These are phyloP conservation scores for Hysterium pulicare DNA, from an alignment of 2,329 filamentous ascomycete genomes.

Conservation along the genomic window DNA sequence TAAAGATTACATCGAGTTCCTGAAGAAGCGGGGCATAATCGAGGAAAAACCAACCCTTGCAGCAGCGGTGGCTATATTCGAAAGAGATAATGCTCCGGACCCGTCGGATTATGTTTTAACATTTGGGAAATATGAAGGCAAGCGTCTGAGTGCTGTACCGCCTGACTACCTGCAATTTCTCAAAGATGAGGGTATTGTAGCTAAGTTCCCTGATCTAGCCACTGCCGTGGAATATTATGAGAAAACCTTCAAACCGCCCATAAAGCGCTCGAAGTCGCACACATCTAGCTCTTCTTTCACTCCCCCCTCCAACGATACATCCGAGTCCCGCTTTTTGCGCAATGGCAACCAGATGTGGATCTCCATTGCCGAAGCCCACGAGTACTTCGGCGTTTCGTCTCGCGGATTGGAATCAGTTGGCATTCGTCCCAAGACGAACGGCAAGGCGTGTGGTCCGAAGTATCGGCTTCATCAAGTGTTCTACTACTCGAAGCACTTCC, in stretches of 20 bases:
- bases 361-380: not conserved
- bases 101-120: not conserved
- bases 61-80: not conserved
- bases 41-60: slow-evolving; percentile 2
- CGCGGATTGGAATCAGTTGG: not conserved
- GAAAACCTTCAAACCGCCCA: not conserved
- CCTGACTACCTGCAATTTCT: not conserved
- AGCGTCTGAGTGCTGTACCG: not conserved
- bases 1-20: slow-evolving; percentile 2
- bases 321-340: not conserved
- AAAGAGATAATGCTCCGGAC: not conserved
- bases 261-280: not conserved
- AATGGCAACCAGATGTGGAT: not conserved
- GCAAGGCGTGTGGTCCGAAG: not conserved
- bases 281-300: not conserved
- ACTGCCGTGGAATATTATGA: not conserved
- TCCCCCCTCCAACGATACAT: not conserved
- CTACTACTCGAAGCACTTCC: not conserved
- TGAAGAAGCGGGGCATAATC: slow-evolving; percentile 5
- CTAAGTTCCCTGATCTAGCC: not conserved
- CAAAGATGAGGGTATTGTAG: not conserved
- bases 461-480: not conserved
- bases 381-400: not conserved
- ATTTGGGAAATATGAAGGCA: not conserved
- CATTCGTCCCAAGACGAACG: not conserved